phyloP scores from a whole-genome alignment of 106 monocot species.

The Gastrodia elata region DNA sequence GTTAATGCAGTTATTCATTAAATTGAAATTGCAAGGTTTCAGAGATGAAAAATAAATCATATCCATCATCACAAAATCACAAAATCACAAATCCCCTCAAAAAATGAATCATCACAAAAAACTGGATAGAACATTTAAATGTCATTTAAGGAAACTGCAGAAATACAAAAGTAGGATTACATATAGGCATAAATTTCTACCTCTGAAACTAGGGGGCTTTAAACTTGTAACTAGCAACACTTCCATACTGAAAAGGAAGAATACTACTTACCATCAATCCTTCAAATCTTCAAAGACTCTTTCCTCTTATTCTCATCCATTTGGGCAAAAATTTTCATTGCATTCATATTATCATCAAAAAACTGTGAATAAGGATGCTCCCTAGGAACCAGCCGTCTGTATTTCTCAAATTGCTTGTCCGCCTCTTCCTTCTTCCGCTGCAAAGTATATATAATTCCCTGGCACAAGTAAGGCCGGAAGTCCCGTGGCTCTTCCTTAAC shows the following conservation, averaged over 20 bases:
- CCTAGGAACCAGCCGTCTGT: constrained; percentile 55
- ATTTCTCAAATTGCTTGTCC: constrained; percentile 70
- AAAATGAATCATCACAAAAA: background rate
- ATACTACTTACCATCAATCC: background rate
- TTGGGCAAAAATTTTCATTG: constrained; percentile 51
- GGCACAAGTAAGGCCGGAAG: constrained; percentile 76
- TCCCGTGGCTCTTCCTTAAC: constrained; percentile 68
- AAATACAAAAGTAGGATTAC: background rate
- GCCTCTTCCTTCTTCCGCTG: constrained; percentile 62
- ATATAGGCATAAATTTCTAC: background rate
- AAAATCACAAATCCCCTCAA: background rate
- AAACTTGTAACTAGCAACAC: background rate
- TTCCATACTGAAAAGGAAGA: background rate
- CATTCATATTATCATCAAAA: constrained; percentile 58
- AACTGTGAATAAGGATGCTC: constrained; percentile 56
- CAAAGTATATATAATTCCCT: constrained; percentile 64
- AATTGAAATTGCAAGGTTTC: background rate
- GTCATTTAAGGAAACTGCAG: background rate
- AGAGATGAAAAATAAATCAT: background rate
- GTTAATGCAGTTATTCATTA: background rate
- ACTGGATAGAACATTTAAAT: background rate
- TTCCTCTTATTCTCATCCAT: constrained; percentile 34
- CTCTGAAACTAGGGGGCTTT: background rate
- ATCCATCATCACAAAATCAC: no score
- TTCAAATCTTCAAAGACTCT: constrained; percentile 8